phyloP scores from a whole-genome alignment of 169 alveolate genomes.

The Eimeria necatrix region DNA sequence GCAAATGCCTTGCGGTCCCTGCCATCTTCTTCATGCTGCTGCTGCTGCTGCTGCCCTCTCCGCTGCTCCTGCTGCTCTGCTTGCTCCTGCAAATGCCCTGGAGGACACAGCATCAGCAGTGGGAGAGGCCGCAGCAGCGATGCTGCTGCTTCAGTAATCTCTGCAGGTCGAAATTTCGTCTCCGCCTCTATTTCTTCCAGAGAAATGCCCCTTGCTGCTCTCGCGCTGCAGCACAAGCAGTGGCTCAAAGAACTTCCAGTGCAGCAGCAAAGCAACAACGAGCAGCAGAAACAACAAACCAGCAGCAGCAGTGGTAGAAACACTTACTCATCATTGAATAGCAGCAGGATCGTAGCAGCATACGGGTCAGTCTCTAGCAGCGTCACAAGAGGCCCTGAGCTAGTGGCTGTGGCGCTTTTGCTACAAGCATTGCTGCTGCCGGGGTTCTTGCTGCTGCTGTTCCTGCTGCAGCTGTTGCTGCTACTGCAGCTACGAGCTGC shows the following conservation, averaged over 20 bases:
- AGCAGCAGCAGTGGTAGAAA: not conserved
- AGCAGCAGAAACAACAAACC: constrained; percentile 36
- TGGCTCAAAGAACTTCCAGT: not conserved
- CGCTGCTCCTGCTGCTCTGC: not conserved
- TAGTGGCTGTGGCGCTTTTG: not conserved
- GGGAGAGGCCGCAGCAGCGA: constrained; percentile 52
- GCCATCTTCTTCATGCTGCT: not conserved
- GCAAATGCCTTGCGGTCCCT: not conserved
- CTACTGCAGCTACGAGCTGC: not conserved
- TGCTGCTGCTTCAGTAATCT: constrained; percentile 26
- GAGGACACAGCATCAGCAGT: constrained; percentile 36
- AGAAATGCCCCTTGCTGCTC: constrained; percentile 1
- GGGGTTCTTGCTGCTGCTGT: not conserved
- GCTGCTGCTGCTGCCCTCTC: constrained; percentile 14
- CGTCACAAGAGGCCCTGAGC: not conserved
- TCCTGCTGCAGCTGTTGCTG: constrained; percentile 53
- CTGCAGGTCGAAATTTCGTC: not conserved
- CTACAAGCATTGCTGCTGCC: constrained; percentile 15
- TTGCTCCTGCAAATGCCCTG: not conserved
- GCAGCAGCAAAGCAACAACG: constrained; percentile 50
- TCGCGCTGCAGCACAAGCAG: constrained; percentile 7
- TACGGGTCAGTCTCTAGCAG: constrained; percentile 44
- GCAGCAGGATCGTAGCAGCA: constrained; percentile 51
- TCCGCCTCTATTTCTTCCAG: not conserved
- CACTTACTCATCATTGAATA: constrained; percentile 43